Evolutionary conservation across 202 grass and related monocot species (phyloP), one percentile per base, ranked within the genome.

Genomic region (Miscanthus sacchariflorus): DNA sequence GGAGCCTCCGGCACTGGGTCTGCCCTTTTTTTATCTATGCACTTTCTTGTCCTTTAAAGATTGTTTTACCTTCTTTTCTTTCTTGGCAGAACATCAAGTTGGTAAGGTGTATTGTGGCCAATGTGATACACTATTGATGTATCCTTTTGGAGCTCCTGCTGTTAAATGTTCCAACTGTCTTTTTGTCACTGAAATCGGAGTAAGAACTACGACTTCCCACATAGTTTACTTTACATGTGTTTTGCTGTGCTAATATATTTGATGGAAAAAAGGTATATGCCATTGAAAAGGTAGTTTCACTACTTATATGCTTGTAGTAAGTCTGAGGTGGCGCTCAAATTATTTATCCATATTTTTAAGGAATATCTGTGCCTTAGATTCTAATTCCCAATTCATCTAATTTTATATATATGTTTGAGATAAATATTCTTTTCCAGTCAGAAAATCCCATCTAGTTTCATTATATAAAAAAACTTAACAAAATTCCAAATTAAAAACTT

Each of bases 71-170:
- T 80, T 76, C 68, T 19, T 80, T 76, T 76, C 13, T 78, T 72
- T 82, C 28, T 79, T 93, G 80, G 80, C 84, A 99, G 96, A 84
- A 68, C 88, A 89, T 89, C 89, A 96, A 89, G 81, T 96, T 74
- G 96, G 96, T 68, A 98, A 85, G 72, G 83, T 92, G 84, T 73
- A 58, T 45, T 96, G 96, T 73, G 92, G 89, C 25, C 87, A 87
- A 79, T 99, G 96, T 88, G 88, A 78, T 64, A 65, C 82, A 87
- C 77, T 95, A 19, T 78, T 96, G 65, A 96, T 99, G 87, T 99
- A 99, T 76, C 96, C 96, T 52, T 95, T 87, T 76, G 94, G 96
- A 21, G 85, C 91, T 87, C 89, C 92, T 54, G 84, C 96, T 72
- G 94, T 93, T 13, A 90, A 90, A 84, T 99, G 96, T 81, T 95